Conservation (phyloP, 1,139 yeast species). For the Geotrichum candidum region DNA sequence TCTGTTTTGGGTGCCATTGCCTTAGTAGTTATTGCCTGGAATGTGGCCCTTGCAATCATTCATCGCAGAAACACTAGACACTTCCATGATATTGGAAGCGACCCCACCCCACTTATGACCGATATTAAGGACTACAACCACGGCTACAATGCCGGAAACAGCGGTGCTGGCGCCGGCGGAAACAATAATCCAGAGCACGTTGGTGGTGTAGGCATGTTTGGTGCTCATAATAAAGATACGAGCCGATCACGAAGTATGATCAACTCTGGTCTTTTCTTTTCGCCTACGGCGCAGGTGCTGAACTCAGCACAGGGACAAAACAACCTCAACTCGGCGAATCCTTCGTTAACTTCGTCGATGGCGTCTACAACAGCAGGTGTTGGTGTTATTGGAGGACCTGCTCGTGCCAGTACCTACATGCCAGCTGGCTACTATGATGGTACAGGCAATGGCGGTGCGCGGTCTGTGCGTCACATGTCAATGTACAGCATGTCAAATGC, state of each 20-base stretch:
- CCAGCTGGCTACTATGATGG: conserved; percentile 37
- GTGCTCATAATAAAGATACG: not conserved
- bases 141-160: not conserved
- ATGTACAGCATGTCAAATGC: conserved; percentile 20
- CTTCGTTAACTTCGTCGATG: conserved; percentile 20
- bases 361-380: conserved; percentile 15
- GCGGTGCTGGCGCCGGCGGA: conserved; percentile 9
- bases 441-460: conserved; percentile 18
- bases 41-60: conserved; percentile 17
- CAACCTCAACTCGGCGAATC: conserved; percentile 19
- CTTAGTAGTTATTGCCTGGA: conserved; percentile 41
- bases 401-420: conserved; percentile 31
- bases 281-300: conserved; percentile 77
- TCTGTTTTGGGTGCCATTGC: conserved; percentile 54
- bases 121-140: conserved; percentile 11
- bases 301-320: conserved; percentile 32
- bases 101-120: conserved; percentile 13
- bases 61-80: conserved; percentile 8
- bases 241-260: conserved; percentile 14
- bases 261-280: conserved; percentile 49
- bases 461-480: conserved; percentile 16
- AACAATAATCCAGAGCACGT: not conserved
- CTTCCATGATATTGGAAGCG: not conserved
- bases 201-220: conserved; percentile 7
- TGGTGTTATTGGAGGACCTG: conserved; percentile 20